Base-by-base conservation (phyloP, 2,329 filamentous ascomycete species). In the Chalaropsis ovoidea region DNA sequence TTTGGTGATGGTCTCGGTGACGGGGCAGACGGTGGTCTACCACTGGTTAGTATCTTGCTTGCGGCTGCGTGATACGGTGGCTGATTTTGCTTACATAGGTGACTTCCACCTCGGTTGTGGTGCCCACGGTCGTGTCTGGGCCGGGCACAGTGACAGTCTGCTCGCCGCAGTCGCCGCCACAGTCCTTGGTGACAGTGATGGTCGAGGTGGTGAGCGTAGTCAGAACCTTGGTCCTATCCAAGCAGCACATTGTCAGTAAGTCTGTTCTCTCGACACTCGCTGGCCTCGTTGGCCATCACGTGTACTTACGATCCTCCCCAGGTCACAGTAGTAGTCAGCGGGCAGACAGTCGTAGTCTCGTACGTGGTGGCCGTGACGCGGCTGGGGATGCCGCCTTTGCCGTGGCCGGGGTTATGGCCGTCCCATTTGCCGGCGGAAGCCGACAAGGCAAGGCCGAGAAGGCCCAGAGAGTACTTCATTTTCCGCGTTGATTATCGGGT, bases 291-390 rank as follows among this genome's bases (percentile, higher is more conserved):
- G 3, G 27, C 15, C 13, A 1, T 17, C 11, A 22, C 7, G 27
- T 35, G 24, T 22, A 67, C 65, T 67, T 47, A 67, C 65, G 41
- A 47, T 11, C 69, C 68, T n/a, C 72, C 70, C 69, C 70, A 68
- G 13, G 66, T 73, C 22, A 69, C 67, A 15, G 69, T 74, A 62
- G 69, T 69, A 0, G 68, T 74, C 2, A 68, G 69, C 19, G 69
- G 60, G 24, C 68, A 70, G 41, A 67, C 22, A 17, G 61, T 67
- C 17, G 62, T 67, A 22, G 56, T 62, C 39, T 64, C 63, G 35
- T 65, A 56, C 6, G 49, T 62, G 2, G 42, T 64, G 4, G 45
- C 42, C 6, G 54, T 64, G 45, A 13, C 47, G 17, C 24, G 7
- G 13, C 19, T 15, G 13, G 60, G 62, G 11, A 61, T 63, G 39